A percentile compares a stretch with the other conserved stretches of the same genome.
These are phyloP conservation scores for Lumnitzera littorea DNA, from an alignment of 345 rosid species.

Conservation along the genomic window DNA sequence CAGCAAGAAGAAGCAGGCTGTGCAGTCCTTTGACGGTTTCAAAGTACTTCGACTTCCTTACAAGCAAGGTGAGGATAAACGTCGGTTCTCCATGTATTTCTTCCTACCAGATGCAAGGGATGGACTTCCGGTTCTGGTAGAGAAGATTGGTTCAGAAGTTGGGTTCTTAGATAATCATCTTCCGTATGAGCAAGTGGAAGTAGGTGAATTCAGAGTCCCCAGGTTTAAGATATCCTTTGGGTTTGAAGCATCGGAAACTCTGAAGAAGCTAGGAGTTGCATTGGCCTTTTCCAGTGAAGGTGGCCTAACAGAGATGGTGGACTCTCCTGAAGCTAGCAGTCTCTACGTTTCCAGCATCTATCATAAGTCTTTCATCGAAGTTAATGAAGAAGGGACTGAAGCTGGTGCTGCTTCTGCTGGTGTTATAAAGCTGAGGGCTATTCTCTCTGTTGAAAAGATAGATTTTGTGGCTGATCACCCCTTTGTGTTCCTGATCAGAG, in stretches of 20 bases:
- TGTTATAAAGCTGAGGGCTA: background rate
- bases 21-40: constrained; percentile 44
- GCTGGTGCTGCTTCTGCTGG: constrained; percentile 6
- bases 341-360: background rate
- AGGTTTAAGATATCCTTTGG: constrained; percentile 15
- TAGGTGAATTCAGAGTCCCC: constrained; percentile 11
- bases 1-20: constrained; percentile 49
- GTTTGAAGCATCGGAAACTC: constrained; percentile 8
- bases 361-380: constrained; percentile 12
- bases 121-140: constrained; percentile 9
- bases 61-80: constrained; percentile 56
- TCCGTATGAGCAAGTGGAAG: constrained; percentile 10
- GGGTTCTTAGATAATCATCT: constrained; percentile 14
- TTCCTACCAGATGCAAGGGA: constrained; percentile 51
- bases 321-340: background rate
- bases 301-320: constrained; percentile 5
- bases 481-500: constrained; percentile 13
- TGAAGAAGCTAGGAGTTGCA: constrained; percentile 5
- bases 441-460: background rate
- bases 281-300: constrained; percentile 1
- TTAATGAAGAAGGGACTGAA: constrained; percentile 12
- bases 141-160: constrained; percentile 12
- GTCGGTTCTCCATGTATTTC: constrained; percentile 65
- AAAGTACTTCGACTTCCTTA: constrained; percentile 75
- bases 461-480: constrained; percentile 17